Conservation (phyloP, 139 green algal species). For the Tetradesmus obliquus region DNA sequence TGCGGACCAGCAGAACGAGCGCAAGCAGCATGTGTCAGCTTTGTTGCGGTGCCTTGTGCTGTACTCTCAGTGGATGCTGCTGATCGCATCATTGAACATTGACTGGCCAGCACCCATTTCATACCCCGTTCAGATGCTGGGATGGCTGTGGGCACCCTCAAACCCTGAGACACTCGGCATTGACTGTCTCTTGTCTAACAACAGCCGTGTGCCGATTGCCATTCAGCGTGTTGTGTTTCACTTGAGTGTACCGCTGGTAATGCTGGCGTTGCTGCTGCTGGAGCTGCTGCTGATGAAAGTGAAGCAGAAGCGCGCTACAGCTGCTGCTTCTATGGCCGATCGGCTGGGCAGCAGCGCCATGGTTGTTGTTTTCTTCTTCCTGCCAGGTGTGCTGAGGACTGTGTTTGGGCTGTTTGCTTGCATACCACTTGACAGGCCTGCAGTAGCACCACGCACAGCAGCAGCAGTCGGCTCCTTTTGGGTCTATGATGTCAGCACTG, state of each 20-base stretch:
- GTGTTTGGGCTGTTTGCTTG: neutral
- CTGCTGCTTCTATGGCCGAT: neutral
- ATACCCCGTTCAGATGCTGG: neutral
- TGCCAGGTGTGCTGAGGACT: neutral
- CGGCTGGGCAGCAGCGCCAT: neutral
- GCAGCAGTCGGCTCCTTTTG: neutral
- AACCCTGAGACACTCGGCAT: neutral
- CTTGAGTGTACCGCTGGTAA: neutral
- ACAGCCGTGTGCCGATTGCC: neutral
- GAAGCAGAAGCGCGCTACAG: neutral
- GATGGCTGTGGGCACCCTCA: neutral
- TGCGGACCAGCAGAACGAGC: neutral
- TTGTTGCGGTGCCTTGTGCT: neutral
- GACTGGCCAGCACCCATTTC: neutral
- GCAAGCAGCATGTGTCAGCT: neutral
- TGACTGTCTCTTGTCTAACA: neutral
- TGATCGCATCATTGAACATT: neutral
- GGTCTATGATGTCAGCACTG: neutral
- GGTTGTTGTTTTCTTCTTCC: neutral
- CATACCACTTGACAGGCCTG: neutral
- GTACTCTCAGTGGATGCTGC: neutral
- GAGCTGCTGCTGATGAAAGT: neutral
- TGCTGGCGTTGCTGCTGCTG: neutral
- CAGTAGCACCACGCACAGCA: neutral
- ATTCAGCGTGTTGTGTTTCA: constrained; percentile 7